Evolutionary conservation across 257 asterid species (phyloP).

Genomic region (Pogostemon cablin): DNA sequence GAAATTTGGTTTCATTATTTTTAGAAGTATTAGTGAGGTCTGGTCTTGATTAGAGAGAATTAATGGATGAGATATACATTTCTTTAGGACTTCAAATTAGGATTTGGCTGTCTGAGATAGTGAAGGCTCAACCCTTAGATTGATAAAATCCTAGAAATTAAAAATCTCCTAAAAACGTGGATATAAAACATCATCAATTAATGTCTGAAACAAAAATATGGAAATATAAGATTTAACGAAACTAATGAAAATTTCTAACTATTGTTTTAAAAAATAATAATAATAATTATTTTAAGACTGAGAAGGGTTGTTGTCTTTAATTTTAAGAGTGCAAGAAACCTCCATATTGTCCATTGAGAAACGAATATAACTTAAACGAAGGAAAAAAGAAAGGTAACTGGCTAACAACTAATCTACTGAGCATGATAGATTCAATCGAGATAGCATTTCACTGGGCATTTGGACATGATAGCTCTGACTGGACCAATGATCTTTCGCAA

Average conservation of each 20-base stretch:
- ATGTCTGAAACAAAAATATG: not conserved
- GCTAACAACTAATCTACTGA: not conserved
- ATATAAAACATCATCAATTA: not conserved
- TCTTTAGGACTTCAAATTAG: not conserved
- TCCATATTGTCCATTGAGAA: too few species aligned
- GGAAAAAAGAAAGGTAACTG: too few species aligned
- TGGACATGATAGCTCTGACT: too few species aligned
- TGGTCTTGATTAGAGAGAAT: slow-evolving; percentile 4
- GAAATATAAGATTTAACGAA: not conserved
- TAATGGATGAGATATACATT: not conserved
- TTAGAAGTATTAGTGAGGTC: not conserved
- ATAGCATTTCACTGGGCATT: too few species aligned
- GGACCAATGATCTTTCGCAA: too few species aligned
- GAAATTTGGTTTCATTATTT: slow-evolving; percentile 1
- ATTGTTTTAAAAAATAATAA: not conserved
- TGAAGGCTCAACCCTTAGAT: not conserved
- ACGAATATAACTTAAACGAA: too few species aligned
- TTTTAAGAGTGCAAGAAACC: too few species aligned
- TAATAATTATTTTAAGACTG: too few species aligned
- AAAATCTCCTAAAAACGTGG: not conserved
- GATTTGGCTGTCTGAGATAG: not conserved
- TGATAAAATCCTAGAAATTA: not conserved
- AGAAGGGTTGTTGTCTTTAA: too few species aligned
- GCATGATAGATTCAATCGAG: not conserved
- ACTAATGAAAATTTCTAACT: not conserved